Evolutionary conservation across 2,329 filamentous ascomycete species (phyloP).

Genomic region (Trichoderma polysporum): DNA sequence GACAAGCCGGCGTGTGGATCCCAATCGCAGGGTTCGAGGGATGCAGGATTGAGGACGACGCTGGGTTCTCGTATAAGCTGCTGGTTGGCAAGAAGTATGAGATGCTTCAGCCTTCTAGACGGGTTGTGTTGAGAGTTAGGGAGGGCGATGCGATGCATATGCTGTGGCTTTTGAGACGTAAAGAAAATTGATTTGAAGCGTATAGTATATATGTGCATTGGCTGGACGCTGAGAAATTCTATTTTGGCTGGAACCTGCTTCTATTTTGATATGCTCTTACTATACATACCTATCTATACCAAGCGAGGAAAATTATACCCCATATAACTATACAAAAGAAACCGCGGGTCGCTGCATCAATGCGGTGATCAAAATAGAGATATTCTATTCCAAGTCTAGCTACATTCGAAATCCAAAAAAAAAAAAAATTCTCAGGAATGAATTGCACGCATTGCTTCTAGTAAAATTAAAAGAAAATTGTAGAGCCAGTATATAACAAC

Average conservation of each 20-base stretch:
- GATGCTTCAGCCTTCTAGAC: background rate
- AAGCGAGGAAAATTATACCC: background rate
- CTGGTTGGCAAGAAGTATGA: background rate
- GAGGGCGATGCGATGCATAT: background rate
- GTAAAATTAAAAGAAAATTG: background rate
- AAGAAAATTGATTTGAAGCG: background rate
- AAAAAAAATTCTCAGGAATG: background rate
- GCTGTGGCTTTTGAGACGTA: background rate
- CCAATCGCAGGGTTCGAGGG: background rate
- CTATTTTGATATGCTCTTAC: too few species aligned
- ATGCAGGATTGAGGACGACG: background rate
- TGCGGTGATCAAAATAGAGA: background rate
- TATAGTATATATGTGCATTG: too few species aligned
- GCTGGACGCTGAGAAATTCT: too few species aligned
- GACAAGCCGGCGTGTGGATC: background rate
- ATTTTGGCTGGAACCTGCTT: too few species aligned
- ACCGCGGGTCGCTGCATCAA: background rate
- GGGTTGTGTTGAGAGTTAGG: background rate
- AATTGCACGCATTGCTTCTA: conserved; percentile 1
- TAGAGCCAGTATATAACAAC: background rate
- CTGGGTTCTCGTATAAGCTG: background rate
- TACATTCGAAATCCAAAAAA: background rate
- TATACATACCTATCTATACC: too few species aligned
- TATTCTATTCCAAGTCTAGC: background rate
- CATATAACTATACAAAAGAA: background rate